Conservation (phyloP, 139 green algal genomes). For the Chlorella vulgaris region DNA sequence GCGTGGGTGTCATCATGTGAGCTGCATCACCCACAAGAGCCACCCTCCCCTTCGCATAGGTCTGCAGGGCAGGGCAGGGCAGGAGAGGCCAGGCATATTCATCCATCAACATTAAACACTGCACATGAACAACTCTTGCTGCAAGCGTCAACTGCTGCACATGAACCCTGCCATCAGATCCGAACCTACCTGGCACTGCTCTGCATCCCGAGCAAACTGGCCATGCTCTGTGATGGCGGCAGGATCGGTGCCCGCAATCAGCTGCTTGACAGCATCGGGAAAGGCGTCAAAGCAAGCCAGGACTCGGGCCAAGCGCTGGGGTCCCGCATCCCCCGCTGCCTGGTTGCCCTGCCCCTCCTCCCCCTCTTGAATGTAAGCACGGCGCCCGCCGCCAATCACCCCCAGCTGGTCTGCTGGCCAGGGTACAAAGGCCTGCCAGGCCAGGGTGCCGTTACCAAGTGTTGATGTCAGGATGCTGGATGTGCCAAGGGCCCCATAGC, state of each 20-base stretch:
- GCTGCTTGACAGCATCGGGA: background rate
- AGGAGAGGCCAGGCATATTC: background rate
- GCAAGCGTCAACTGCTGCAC: no score
- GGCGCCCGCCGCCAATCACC: conserved; percentile 16
- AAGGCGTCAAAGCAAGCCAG: background rate
- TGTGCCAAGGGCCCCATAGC: background rate
- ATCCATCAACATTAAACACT: background rate
- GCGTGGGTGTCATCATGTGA: conserved; percentile 24
- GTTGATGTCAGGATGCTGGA: background rate
- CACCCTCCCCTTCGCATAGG: conserved; percentile 4
- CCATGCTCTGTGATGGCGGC: conserved; percentile 16
- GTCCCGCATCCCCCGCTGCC: background rate
- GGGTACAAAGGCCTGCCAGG: conserved; percentile 14
- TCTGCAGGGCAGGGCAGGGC: background rate
- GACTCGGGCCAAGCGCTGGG: background rate
- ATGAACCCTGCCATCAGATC: no score
- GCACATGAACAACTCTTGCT: background rate
- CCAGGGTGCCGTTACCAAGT: background rate
- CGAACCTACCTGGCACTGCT: background rate
- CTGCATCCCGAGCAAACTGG: conserved; percentile 8
- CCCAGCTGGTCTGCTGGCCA: conserved; percentile 16
- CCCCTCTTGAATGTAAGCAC: background rate
- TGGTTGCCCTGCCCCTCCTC: background rate
- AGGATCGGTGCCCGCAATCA: conserved; percentile 14
- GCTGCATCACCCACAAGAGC: conserved; percentile 33